These are phyloP conservation scores for Cephalotrichum gorgonifer DNA, from an alignment of 2,329 filamentous ascomycete species.

Conservation along the genomic window DNA sequence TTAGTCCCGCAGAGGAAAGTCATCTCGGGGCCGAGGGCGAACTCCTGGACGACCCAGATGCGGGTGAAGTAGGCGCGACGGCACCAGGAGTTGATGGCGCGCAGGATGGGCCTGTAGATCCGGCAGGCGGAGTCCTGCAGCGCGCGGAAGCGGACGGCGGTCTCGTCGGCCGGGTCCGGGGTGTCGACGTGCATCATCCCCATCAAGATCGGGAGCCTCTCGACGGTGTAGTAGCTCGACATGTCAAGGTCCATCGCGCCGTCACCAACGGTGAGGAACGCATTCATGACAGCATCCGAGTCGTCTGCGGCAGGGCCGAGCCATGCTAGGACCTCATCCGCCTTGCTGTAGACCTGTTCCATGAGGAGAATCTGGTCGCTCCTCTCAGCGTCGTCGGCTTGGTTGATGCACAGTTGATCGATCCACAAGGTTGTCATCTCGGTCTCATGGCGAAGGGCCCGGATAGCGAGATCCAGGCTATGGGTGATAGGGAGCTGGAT, in stretches of 20 bases:
- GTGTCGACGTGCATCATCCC: background rate
- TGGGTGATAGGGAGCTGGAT: background rate
- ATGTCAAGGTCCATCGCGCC: background rate
- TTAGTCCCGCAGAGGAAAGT: background rate
- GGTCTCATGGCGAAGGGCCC: background rate
- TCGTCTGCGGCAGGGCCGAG: slow-evolving; percentile 5
- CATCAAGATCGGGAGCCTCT: background rate
- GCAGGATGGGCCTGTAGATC: background rate
- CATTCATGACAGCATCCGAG: background rate
- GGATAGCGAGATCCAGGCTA: background rate
- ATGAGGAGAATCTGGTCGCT: slow-evolving; percentile 13
- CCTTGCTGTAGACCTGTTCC: slow-evolving; percentile 11
- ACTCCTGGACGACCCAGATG: slow-evolving; percentile 1
- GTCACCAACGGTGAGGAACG: background rate
- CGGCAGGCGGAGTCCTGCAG: background rate
- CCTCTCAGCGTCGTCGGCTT: slow-evolving; percentile 10
- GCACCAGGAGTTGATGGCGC: background rate
- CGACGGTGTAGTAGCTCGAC: background rate
- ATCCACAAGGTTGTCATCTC: slow-evolving; percentile 9
- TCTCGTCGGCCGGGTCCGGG: background rate
- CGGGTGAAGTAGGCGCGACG: background rate
- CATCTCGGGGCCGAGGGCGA: background rate
- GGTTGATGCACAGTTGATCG: slow-evolving; percentile 16
- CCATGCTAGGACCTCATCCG: slow-evolving; percentile 11
- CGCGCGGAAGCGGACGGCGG: background rate